Evolutionary conservation across 176 grass and related monocot species (phyloP), one percentile per base, ranked within the genome.

Genomic region (Oryza glumipatula): DNA sequence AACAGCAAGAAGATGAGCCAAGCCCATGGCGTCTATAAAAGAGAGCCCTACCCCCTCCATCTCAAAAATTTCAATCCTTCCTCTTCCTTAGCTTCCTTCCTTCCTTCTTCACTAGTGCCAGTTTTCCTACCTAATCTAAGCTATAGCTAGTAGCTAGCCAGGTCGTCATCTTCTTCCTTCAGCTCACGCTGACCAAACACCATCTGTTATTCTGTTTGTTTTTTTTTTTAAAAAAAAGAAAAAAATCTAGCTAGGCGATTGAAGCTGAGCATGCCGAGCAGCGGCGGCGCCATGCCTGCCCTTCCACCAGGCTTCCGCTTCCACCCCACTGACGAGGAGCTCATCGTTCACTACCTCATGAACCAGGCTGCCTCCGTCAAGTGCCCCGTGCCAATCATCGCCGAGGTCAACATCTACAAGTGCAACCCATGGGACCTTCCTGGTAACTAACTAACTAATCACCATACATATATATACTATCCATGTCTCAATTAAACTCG

Each of bases 61-160:
- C 89, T 84, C 70, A 80, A 90, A 84, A 91, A 87, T 87, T 87
- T 87, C 89, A 91, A 90, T 10, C 65, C 72, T 54, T 80, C 81
- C 49, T 15, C 22, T 51, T 12, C 6, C 15, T 36, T 35, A 35
- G 33, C 69, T 28, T 28, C 1, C 28, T 36, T 36, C 0, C 47
- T 47, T 30, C 72, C 22, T 33, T 19, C 22, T 33, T 19, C 36
- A 38, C 9, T 32, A 48, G 17, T 11, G 9, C 17, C 54, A 65
- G 7, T 9, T 9, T 36, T 36, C 35, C 35, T 46, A 48, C 15
- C 1, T 43, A 9, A 43, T 9, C 11, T 3, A 36, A 22, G 6
- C 58, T 46, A 36, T 46, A 36, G 10, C 58, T 46, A 4, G 11
- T 12, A 32, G 68, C 11, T 68, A 68, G n/a, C 9, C 2, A 52